A percentile compares a stretch with the other conserved stretches of the same genome.
Conservation (phyloP, 495 filamentous ascomycete genomes). For the Lophiotrema nucula region DNA sequence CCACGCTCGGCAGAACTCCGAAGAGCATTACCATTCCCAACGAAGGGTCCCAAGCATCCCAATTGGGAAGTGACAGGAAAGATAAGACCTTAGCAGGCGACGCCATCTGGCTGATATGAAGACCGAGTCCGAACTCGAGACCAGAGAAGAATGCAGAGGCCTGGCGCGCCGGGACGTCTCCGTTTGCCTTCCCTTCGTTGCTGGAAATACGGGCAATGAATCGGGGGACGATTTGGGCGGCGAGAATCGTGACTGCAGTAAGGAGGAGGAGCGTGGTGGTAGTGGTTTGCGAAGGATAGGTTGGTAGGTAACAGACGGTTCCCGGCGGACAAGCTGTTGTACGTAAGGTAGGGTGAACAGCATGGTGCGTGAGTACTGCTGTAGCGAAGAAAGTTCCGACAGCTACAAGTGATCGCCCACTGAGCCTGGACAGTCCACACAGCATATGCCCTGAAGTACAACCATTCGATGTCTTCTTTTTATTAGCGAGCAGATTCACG, state of each 20-base stretch:
- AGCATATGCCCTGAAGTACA: conserved; percentile 65
- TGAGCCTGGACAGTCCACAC: conserved; percentile 55
- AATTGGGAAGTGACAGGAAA: conserved; percentile 53
- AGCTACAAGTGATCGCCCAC: conserved; percentile 52
- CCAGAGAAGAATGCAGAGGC: conserved; percentile 46
- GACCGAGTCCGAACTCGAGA: conserved; percentile 54
- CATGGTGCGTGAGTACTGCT: conserved; percentile 52
- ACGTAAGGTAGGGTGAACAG: conserved; percentile 41
- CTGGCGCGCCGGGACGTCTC: conserved; percentile 34
- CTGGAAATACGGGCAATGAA: conserved; percentile 8
- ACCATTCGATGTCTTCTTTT: conserved; percentile 41
- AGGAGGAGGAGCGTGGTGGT: conserved; percentile 40
- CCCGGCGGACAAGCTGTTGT: conserved; percentile 36
- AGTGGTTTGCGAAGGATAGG: conserved; percentile 46
- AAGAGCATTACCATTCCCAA: conserved; percentile 53
- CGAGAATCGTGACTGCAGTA: conserved; percentile 36
- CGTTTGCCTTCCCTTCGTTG: conserved; percentile 27
- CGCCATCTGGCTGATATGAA: conserved; percentile 57
- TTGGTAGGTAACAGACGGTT: conserved; percentile 51
- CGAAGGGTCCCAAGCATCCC: conserved; percentile 53
- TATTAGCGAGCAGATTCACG: no score
- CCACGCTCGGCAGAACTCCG: conserved; percentile 49
- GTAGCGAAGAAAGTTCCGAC: conserved; percentile 56
- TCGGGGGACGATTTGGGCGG: conserved; percentile 39
- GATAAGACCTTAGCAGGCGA: conserved; percentile 53